Evolutionary conservation across 495 filamentous ascomycete genomes (phyloP), one percentile per base, ranked within the genome.

Genomic region (Wilcoxina mikolae): DNA sequence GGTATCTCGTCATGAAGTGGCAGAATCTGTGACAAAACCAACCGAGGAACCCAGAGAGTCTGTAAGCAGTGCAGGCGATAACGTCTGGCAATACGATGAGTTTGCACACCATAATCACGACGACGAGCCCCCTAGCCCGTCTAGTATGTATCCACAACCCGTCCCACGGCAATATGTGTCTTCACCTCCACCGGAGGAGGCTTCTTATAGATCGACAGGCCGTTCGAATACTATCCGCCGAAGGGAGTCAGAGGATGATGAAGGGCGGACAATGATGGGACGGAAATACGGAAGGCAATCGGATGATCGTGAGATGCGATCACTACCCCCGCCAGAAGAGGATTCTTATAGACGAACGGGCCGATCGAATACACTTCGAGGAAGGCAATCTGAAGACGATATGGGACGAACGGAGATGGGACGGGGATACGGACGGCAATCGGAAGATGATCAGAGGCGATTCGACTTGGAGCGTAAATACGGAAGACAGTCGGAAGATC

Each of bases 31-130:
- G 7, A 43, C 51, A 22, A 54, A 26, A 7, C 11, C 29, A 9
- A 25, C 10, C 39, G n/a, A 9, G 7, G 49, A 52, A 27, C 33
- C 49, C 9, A 49, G 61, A 17, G 35, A 56, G 24, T 62, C 59
- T 26, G 62, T 59, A 20, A 60, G 62, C 12, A 65, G 59, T 18
- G 60, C 53, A n/a, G 64, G 64, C n/a, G n/a, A n/a, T 1, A 63
- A 66, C 51, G 39, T 62, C 17, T 66, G 64, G 63, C 65, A 66
- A 24, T 63, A 55, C 26, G 64, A 66, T n/a, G 64, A 66, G 28
- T 65, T 56, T 53, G 56, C 57, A 46, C 51, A 50, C 44, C 55
- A 23, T 10, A 58, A 59, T 38, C 55, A 55, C 44, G 49, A 54
- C 17, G 56, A 55, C 43, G 51, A 42, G 3, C 41, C 39, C 9